Conservation (phyloP, 805 yeast genomes). For the Nakazawaea laoshanensis region DNA sequence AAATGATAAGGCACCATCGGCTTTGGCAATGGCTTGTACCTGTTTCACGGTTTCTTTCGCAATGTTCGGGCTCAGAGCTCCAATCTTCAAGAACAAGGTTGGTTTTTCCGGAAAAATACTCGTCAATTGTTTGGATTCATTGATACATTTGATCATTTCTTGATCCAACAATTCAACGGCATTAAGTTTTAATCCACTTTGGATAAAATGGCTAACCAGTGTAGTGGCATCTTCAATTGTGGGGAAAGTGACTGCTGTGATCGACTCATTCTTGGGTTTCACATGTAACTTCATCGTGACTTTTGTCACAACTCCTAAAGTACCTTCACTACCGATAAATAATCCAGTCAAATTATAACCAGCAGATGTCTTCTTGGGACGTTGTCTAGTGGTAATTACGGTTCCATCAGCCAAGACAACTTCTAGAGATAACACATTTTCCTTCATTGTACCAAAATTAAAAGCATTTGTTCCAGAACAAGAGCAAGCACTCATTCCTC, state of each 20-base stretch:
- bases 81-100: slow-evolving; percentile 49
- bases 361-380: slow-evolving; percentile 69
- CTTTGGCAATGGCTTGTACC: slow-evolving; percentile 35
- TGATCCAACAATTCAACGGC: slow-evolving; percentile 64
- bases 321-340: slow-evolving; percentile 69
- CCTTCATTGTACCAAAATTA: slow-evolving; percentile 73
- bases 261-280: slow-evolving; percentile 43
- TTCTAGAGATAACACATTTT: slow-evolving; percentile 57
- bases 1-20: slow-evolving; percentile 38
- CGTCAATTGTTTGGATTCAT: slow-evolving; percentile 38
- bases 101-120: slow-evolving; percentile 51
- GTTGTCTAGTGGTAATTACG: slow-evolving; percentile 52
- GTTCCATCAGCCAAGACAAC: slow-evolving; percentile 77
- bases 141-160: slow-evolving; percentile 47
- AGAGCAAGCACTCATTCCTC: slow-evolving; percentile 70
- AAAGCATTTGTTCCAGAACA: slow-evolving; percentile 77
- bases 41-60: slow-evolving; percentile 33
- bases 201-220: slow-evolving; percentile 49
- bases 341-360: slow-evolving; percentile 66
- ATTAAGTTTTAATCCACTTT: slow-evolving; percentile 51
- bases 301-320: slow-evolving; percentile 52
- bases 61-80: slow-evolving; percentile 25
- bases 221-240: slow-evolving; percentile 51
- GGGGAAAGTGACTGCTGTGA: slow-evolving; percentile 55
- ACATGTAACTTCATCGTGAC: slow-evolving; percentile 48